A percentile compares a stretch with the other conserved stretches of the same genome.
Conservation (phyloP, 164 flowering plant species). For the Sextonia rubra region DNA sequence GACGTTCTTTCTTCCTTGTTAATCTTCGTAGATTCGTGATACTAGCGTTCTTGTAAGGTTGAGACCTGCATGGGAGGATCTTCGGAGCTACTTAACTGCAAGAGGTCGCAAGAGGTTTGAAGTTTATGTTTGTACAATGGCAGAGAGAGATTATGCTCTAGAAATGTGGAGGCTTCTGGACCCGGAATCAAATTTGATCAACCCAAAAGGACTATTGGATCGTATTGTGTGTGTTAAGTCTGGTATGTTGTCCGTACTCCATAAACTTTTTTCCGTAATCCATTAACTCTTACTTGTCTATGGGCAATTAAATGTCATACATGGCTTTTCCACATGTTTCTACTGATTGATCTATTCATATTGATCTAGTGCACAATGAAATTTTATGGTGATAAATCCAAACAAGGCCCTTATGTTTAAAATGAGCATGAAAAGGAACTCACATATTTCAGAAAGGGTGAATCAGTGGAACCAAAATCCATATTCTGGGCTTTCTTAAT, state of each 20-base stretch:
- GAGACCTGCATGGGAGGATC: slow-evolving; percentile 99
- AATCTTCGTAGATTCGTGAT: slow-evolving; percentile 71
- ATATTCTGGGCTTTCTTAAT: too few species aligned
- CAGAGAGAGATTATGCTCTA: slow-evolving; percentile 97
- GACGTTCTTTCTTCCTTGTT: slow-evolving; percentile 7
- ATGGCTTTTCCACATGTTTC: neutral
- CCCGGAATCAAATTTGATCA: slow-evolving; percentile 88
- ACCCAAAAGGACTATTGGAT: slow-evolving; percentile 58
- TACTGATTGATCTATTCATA: too few species aligned
- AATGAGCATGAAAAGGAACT: too few species aligned
- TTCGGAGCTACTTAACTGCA: slow-evolving; percentile 90
- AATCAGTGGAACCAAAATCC: too few species aligned
- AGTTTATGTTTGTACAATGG: slow-evolving; percentile 99
- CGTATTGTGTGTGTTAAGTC: slow-evolving; percentile 96
- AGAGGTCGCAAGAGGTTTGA: slow-evolving; percentile 99
- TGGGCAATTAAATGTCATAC: neutral
- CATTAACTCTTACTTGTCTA: slow-evolving; percentile 1
- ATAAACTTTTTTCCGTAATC: slow-evolving; percentile 3
- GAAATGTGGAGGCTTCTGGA: slow-evolving; percentile 99
- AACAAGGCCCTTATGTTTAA: too few species aligned
- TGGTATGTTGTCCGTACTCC: slow-evolving; percentile 44
- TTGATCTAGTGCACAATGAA: too few species aligned
- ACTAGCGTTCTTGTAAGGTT: slow-evolving; percentile 99
- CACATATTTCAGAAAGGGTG: too few species aligned
- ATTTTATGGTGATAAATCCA: too few species aligned